These are phyloP conservation scores for Pythium vanterpoolii DNA, from an alignment of 352 stramenopile species.

Conservation along the genomic window DNA sequence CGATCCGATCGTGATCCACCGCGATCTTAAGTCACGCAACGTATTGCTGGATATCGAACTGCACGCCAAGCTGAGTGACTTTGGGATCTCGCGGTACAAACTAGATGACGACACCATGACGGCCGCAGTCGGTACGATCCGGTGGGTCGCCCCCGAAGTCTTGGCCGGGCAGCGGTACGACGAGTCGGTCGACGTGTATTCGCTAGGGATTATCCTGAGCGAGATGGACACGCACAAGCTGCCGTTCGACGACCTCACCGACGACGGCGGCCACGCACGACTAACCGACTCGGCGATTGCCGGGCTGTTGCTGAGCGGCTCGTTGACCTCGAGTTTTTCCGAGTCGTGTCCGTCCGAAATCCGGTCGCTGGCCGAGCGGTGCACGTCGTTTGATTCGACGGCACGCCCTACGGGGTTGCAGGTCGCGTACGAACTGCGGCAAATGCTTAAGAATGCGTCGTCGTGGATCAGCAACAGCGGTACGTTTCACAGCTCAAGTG, in stretches of 20 bases:
- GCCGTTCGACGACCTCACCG: constrained; percentile 12
- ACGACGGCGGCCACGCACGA: constrained; percentile 10
- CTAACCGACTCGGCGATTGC: constrained; percentile 24
- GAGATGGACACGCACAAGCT: constrained; percentile 20
- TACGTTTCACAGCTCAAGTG: neutral
- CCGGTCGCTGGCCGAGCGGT: constrained; percentile 15
- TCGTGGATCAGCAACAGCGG: neutral
- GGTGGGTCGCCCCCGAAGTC: constrained; percentile 22
- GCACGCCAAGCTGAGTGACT: constrained; percentile 37
- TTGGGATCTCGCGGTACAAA: constrained; percentile 27
- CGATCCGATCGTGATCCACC: constrained; percentile 17
- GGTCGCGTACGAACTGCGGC: constrained; percentile 26
- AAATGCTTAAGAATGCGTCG: constrained; percentile 3
- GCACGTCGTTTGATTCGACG: constrained; percentile 23
- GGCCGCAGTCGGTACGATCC: constrained; percentile 12
- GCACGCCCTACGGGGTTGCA: constrained; percentile 21
- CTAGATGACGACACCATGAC: constrained; percentile 22
- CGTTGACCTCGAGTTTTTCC: constrained; percentile 20
- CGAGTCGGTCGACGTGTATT: constrained; percentile 20
- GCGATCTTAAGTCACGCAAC: constrained; percentile 38
- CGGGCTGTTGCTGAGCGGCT: constrained; percentile 17
- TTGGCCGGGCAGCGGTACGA: constrained; percentile 13
- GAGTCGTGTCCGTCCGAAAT: constrained; percentile 28
- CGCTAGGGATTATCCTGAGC: constrained; percentile 18
- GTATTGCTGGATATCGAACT: constrained; percentile 27